Conservation (phyloP, 2,329 filamentous ascomycete genomes). For the Aspergillus sp. region DNA sequence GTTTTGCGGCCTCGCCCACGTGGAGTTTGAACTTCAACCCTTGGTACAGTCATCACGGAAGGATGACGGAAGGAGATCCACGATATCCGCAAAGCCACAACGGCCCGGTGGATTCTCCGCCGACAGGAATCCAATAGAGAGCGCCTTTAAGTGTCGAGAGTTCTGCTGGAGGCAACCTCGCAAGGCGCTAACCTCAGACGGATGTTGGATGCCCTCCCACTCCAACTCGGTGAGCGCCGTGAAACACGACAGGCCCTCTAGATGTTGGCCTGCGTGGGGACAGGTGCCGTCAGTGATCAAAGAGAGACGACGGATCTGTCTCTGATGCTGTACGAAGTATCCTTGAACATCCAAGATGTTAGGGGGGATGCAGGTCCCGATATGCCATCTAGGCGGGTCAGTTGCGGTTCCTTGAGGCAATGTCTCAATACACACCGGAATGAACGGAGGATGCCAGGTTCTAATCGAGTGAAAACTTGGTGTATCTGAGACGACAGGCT, state of each 20-base stretch:
- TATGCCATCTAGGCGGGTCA: background rate
- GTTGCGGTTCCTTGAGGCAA: background rate
- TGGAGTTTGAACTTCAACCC: too few relatives aligned
- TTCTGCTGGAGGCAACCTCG: background rate
- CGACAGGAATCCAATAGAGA: background rate
- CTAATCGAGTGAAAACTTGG: background rate
- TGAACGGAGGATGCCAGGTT: background rate
- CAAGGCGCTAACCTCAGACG: background rate
- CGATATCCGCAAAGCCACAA: too few relatives aligned
- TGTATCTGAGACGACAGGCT: background rate
- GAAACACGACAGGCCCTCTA: background rate
- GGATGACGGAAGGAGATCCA: too few relatives aligned
- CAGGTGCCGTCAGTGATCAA: too few relatives aligned
- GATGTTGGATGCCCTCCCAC: background rate
- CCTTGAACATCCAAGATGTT: background rate
- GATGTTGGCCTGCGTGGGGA: background rate
- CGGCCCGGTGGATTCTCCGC: too few relatives aligned
- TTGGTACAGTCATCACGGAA: too few relatives aligned
- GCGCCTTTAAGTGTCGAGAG: background rate
- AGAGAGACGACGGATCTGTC: too few relatives aligned
- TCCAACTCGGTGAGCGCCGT: background rate
- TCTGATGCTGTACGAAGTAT: background rate
- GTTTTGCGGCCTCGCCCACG: too few relatives aligned
- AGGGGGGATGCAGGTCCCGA: background rate
- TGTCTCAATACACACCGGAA: background rate